Conservation (phyloP, 441 rosid species). For the Pelargonium myrrhifolium region DNA sequence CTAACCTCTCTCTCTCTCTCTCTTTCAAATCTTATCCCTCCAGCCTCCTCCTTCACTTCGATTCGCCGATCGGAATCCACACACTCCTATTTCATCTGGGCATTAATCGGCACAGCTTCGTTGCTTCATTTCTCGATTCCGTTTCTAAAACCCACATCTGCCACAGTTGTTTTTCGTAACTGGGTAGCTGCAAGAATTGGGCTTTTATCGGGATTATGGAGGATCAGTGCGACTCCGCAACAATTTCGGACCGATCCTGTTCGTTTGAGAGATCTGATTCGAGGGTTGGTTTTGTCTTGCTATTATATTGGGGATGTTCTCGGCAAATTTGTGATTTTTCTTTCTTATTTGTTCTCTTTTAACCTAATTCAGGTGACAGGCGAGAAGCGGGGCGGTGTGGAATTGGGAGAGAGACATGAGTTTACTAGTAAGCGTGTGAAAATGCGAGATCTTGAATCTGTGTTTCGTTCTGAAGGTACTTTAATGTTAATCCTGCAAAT, state of each 20-base stretch:
- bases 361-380: conserved; percentile 26
- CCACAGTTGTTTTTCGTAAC: neutral
- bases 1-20: neutral
- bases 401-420: conserved; percentile 35
- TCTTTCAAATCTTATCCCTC: neutral
- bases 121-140: neutral
- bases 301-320: neutral
- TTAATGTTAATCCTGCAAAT: neutral
- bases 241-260: conserved; percentile 20
- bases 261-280: conserved; percentile 31
- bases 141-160: neutral
- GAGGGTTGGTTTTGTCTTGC: conserved; percentile 33
- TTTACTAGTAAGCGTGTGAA: conserved; percentile 41
- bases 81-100: neutral
- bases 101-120: neutral
- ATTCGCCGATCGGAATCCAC: neutral
- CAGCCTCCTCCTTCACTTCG: neutral
- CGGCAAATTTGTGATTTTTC: neutral
- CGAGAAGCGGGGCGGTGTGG: conserved; percentile 30
- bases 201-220: conserved; percentile 30
- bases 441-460: conserved; percentile 40
- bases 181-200: conserved; percentile 13
- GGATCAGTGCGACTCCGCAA: conserved; percentile 25
- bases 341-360: neutral
- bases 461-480: conserved; percentile 38